These are phyloP conservation scores for Silene latifolia DNA, from an alignment of 148 eudicot genomes.

Conservation along the genomic window DNA sequence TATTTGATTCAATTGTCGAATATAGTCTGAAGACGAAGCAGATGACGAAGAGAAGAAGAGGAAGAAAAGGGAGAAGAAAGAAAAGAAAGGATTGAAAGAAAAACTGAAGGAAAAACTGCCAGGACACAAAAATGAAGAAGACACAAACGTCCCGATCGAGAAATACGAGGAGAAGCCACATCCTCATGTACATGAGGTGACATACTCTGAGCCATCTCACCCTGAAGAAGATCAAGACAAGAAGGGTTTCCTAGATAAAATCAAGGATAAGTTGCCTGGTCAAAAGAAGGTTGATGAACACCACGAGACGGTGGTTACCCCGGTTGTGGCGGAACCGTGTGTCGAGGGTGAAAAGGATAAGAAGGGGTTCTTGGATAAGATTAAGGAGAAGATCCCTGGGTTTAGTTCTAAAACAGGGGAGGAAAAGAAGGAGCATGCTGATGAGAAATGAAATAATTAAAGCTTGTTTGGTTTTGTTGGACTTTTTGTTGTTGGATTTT, in stretches of 20 bases:
- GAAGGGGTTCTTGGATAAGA: constrained; percentile 64
- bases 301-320: constrained; percentile 5
- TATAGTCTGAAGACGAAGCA: constrained; percentile 58
- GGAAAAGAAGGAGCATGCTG: constrained; percentile 37
- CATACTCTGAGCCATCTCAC: constrained; percentile 22
- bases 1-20: no score
- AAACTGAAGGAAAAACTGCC: constrained; percentile 32
- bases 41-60: constrained; percentile 33
- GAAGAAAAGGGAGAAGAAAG: constrained; percentile 37
- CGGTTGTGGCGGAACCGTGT: background rate
- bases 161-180: constrained; percentile 16
- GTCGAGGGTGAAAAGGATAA: constrained; percentile 37
- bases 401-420: constrained; percentile 37
- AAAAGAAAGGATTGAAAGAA: constrained; percentile 35
- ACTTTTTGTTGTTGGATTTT: background rate
- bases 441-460: constrained; percentile 3
- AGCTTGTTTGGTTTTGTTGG: background rate
- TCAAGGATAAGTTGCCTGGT: constrained; percentile 53
- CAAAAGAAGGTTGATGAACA: constrained; percentile 33
- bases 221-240: constrained; percentile 28
- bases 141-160: constrained; percentile 37
- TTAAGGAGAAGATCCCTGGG: constrained; percentile 66
- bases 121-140: constrained; percentile 27
- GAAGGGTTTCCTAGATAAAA: constrained; percentile 47
- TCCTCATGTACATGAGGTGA: constrained; percentile 15